A percentile compares a stretch with the other conserved stretches of the same genome.
Conservation (phyloP, 768 basidiomycete species). For the Tephrocybe sp. region DNA sequence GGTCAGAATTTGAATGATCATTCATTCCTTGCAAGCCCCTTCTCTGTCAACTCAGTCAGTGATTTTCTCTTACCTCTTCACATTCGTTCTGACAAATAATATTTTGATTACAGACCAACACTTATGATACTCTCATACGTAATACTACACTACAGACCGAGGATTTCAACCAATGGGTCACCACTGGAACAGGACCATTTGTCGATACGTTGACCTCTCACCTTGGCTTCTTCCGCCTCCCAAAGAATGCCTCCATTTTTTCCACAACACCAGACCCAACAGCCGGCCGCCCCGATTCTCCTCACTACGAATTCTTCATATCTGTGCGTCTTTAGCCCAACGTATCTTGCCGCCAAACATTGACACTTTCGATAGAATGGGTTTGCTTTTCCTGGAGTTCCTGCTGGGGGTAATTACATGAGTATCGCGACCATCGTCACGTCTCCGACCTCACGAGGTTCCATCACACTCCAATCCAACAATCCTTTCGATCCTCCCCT, state of each 20-base stretch:
- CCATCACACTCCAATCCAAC: slow-evolving; percentile 33
- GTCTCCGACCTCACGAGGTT: slow-evolving; percentile 24
- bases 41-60: slow-evolving; percentile 12
- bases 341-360: background rate
- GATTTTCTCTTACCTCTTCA: no score
- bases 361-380: slow-evolving; percentile 7
- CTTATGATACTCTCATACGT: slow-evolving; percentile 17
- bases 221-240: slow-evolving; percentile 25
- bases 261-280: slow-evolving; percentile 23
- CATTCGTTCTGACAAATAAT: no score
- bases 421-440: slow-evolving; percentile 12
- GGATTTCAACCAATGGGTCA: slow-evolving; percentile 18
- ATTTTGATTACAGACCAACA: slow-evolving; percentile 10
- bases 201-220: slow-evolving; percentile 16
- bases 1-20: slow-evolving; percentile 26
- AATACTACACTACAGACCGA: slow-evolving; percentile 8
- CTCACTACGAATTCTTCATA: slow-evolving; percentile 28
- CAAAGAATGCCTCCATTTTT: slow-evolving; percentile 19
- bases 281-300: slow-evolving; percentile 23
- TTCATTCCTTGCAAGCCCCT: slow-evolving; percentile 14
- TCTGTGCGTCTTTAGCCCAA: slow-evolving; percentile 16
- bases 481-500: slow-evolving; percentile 40
- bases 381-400: slow-evolving; percentile 23
- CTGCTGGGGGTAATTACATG: slow-evolving; percentile 18
- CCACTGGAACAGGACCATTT: slow-evolving; percentile 20